These are phyloP conservation scores for Saturnispora saitoi DNA, from an alignment of 805 yeast species.

Conservation along the genomic window DNA sequence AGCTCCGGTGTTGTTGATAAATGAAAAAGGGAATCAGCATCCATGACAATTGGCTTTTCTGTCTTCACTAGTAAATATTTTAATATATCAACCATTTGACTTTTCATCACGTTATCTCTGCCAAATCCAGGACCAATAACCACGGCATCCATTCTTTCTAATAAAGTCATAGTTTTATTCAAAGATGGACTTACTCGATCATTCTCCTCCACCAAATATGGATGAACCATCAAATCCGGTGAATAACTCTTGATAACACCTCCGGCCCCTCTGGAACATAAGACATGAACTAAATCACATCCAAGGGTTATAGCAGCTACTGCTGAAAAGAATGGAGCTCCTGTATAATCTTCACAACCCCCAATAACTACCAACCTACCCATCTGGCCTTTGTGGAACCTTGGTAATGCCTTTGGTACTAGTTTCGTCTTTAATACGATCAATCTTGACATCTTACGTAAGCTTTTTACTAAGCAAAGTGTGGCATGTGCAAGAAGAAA, in stretches of 20 bases:
- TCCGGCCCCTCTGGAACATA: constrained; percentile 79
- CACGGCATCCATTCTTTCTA: constrained; percentile 67
- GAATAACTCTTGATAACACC: constrained; percentile 77
- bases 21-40: constrained; percentile 81
- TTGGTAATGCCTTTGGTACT: constrained; percentile 67
- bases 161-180: constrained; percentile 42
- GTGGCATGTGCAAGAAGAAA: background rate
- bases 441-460: constrained; percentile 11
- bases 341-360: constrained; percentile 93
- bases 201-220: constrained; percentile 51
- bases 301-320: constrained; percentile 81
- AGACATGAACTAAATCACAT: constrained; percentile 78
- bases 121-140: constrained; percentile 95
- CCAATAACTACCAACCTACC: constrained; percentile 86
- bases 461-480: background rate
- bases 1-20: constrained; percentile 50
- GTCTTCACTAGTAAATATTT: constrained; percentile 49
- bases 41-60: constrained; percentile 68
- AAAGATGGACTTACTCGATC: constrained; percentile 32
- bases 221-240: constrained; percentile 95
- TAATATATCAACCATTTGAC: constrained; percentile 36
- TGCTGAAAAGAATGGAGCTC: constrained; percentile 91
- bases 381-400: constrained; percentile 82
- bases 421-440: constrained; percentile 38
- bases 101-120: constrained; percentile 61